Evolutionary conservation across 139 green algal species (phyloP).

Genomic region (Deuterostichococcus epilithicus): DNA sequence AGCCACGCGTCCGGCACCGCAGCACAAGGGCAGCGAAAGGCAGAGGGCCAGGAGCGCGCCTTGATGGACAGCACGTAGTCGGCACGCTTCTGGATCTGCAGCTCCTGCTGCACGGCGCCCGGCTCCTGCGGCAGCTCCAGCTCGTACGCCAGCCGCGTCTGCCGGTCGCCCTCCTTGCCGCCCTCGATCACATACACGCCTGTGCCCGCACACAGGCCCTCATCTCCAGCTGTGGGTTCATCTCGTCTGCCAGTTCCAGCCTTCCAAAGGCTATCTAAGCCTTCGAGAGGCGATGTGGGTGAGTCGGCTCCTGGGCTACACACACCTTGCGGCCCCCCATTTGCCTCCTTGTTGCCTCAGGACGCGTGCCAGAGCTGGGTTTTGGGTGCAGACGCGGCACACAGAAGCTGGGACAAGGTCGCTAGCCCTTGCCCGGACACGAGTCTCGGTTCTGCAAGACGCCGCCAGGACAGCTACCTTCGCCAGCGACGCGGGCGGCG

Average conservation of each 20-base stretch:
- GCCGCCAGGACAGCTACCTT: slow-evolving; percentile 18
- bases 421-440: no score
- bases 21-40: background rate
- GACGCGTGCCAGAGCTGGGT: no score
- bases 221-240: no score
- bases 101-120: slow-evolving; percentile 36
- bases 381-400: no score
- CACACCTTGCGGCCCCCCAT: no score
- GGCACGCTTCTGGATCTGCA: slow-evolving; percentile 23
- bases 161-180: background rate
- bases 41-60: slow-evolving; percentile 1
- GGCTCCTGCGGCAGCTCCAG: slow-evolving; percentile 25
- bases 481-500: slow-evolving; percentile 23
- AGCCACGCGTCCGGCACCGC: background rate
- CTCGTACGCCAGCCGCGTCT: slow-evolving; percentile 36
- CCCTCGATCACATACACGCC: slow-evolving; percentile 26
- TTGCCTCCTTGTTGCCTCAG: no score
- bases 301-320: no score
- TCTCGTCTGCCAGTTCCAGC: no score
- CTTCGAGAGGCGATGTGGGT: no score
- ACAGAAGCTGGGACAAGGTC: no score
- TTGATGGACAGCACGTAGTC: slow-evolving; percentile 29
- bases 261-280: no score
- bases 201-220: background rate
- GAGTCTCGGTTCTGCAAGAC: no score